Base-by-base conservation (phyloP, 306 rosid species). In the Ormosia semicastrata region DNA sequence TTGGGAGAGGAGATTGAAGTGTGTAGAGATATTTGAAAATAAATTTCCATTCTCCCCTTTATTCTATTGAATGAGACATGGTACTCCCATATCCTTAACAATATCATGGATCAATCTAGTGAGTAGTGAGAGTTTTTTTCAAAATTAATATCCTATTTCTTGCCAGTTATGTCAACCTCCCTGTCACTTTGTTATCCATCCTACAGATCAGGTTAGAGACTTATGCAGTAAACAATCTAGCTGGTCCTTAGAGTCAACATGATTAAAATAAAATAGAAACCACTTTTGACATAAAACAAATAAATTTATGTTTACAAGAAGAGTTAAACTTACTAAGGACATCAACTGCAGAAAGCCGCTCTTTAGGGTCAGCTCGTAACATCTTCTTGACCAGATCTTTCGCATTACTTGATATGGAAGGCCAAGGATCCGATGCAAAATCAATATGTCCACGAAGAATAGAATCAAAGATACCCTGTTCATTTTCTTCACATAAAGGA, bases 351-450 rank as follows among this genome's bases (percentile, higher is more conserved):
- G 94, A 72, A 81, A 92, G 93, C 33, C 99, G 90, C 67, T 93
- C 96, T 80, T 90, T 93, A 41, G 91, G 88, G 81, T 89, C 94
- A 41, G 91, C 88, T 29, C 85, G 81, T 40, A 95, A 86, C 96
- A 95, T 92, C 84, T 90, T 95, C 88, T 87, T 90, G 66, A 95
- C 93, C 77, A 95, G 93, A 88, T 95, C 99, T 82, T 90, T 93
- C 17, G 98, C 99, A 77, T 94, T 88, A 58, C 85, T 87, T 17
- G 99, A 95, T 86, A 93, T 86, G 49, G 99, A 93, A 81, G 98
- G 96, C 99, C 99, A 95, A 34, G 99, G 99, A 41, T 93, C 91
- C 13, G 98, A 93, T 9, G 86, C 66, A 49, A 95, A 93, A 87
- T 95, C 99, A 67, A 93, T 85, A 83, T 90, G 92, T 32, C 98